These are phyloP conservation scores for Celoporthe dispersa DNA, from an alignment of 2,329 filamentous ascomycete species.

Conservation along the genomic window DNA sequence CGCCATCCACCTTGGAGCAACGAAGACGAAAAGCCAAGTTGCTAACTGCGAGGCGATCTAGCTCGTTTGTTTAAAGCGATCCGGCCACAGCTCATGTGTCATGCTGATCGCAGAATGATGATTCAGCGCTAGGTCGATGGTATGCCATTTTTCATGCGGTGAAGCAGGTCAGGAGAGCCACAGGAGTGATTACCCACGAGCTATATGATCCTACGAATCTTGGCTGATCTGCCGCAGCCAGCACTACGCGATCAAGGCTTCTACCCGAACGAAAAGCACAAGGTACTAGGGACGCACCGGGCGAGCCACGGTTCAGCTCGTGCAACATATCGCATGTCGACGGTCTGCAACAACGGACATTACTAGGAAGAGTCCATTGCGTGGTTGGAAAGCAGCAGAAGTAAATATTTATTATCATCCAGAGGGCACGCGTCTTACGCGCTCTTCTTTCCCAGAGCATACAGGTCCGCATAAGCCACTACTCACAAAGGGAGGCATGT, in stretches of 20 bases:
- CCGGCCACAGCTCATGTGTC: constrained; percentile 4
- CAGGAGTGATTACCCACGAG: not conserved
- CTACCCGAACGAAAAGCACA: constrained; percentile 12
- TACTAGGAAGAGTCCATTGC: not conserved
- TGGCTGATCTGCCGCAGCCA: constrained; percentile 17
- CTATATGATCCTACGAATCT: constrained; percentile 7
- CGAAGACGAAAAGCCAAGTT: not conserved
- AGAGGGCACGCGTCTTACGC: no score
- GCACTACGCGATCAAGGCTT: constrained; percentile 9
- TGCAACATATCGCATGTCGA: constrained; percentile 9
- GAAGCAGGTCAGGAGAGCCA: not conserved
- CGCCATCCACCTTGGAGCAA: not conserved
- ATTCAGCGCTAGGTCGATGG: constrained; percentile 12
- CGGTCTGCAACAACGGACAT: constrained; percentile 10
- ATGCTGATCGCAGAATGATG: constrained; percentile 9
- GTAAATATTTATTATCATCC: no score
- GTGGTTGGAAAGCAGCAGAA: no score
- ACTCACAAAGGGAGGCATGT: no score
- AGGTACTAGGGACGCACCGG: constrained; percentile 1
- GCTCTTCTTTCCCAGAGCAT: no score
- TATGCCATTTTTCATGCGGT: not conserved
- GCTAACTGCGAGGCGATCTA: not conserved
- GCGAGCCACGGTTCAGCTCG: constrained; percentile 13
- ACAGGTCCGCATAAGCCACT: no score
- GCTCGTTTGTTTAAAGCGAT: constrained; percentile 5